These are phyloP conservation scores for Sanguinoderma infundibulare DNA, from an alignment of 1,284 basidiomycete genomes.

Conservation along the genomic window DNA sequence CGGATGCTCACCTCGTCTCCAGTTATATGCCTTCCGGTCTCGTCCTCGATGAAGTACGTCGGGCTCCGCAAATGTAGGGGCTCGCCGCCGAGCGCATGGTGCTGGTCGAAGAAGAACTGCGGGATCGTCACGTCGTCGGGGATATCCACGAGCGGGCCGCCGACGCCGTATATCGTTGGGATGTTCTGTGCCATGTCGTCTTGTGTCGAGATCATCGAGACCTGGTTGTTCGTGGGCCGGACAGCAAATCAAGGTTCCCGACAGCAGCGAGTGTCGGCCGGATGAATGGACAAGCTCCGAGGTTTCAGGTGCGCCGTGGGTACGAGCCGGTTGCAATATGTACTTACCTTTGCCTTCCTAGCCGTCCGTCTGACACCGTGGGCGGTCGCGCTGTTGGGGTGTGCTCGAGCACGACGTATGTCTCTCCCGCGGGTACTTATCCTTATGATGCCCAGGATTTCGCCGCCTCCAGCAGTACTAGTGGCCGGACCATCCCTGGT, in stretches of 20 bases:
- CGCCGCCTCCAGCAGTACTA: background rate
- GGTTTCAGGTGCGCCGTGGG: background rate
- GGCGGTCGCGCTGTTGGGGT: background rate
- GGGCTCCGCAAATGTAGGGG: constrained; percentile 44
- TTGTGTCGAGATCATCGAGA: background rate
- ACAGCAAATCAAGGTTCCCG: background rate
- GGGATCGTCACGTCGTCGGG: constrained; percentile 75
- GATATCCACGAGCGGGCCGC: constrained; percentile 49
- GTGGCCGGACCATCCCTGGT: background rate
- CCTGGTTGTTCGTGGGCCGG: background rate
- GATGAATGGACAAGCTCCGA: background rate
- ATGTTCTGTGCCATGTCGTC: constrained; percentile 7
- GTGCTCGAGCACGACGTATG: background rate
- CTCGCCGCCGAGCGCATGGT: constrained; percentile 45
- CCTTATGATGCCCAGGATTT: background rate
- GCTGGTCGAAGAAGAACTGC: constrained; percentile 72
- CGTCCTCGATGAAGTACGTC: constrained; percentile 71
- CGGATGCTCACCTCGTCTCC: constrained; percentile 23
- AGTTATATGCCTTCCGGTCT: constrained; percentile 46
- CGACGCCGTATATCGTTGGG: constrained; percentile 29
- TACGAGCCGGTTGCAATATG: background rate
- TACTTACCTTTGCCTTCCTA: background rate
- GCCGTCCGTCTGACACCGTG: background rate
- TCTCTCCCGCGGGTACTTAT: background rate
- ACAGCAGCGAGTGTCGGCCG: background rate